Evolutionary conservation across 768 basidiomycete species (phyloP).

Genomic region (Leccinum longicurvipes): DNA sequence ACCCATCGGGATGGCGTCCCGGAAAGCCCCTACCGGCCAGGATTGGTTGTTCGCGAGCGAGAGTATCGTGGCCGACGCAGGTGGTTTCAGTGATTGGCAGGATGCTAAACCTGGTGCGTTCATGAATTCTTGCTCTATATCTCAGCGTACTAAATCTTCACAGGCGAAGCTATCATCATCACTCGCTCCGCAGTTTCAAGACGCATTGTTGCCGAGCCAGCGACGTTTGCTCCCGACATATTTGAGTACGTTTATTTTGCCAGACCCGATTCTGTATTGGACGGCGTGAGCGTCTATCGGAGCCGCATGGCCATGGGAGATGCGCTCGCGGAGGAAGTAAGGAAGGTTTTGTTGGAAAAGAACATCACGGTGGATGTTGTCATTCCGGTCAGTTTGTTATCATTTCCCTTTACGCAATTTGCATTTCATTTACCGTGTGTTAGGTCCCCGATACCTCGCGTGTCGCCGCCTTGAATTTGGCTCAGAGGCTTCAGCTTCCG

Average conservation of each 20-base stretch:
- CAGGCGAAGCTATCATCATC: conserved; percentile 95
- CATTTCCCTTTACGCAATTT: not conserved
- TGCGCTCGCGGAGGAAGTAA: conserved; percentile 83
- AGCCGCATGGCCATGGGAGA: conserved; percentile 99
- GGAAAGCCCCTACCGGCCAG: conserved; percentile 54
- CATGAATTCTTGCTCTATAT: not conserved
- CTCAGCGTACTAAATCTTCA: not conserved
- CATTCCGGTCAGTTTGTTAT: conserved; percentile 65
- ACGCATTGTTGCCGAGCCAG: conserved; percentile 65
- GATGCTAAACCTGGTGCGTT: conserved; percentile 85
- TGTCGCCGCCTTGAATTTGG: conserved; percentile 93
- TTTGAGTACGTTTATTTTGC: conserved; percentile 99
- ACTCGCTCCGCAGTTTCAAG: conserved; percentile 76
- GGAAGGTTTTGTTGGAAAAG: conserved; percentile 62
- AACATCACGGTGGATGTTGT: conserved; percentile 87
- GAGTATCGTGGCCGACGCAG: conserved; percentile 93
- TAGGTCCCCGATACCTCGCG: conserved; percentile 95
- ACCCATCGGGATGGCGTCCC: conserved; percentile 81
- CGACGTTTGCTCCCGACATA: conserved; percentile 92
- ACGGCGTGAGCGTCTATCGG: conserved; percentile 95
- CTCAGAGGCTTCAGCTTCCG: conserved; percentile 83
- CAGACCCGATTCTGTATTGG: conserved; percentile 94
- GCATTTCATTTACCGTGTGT: not conserved
- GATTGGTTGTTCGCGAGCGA: conserved; percentile 95
- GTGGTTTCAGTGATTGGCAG: conserved; percentile 89